Conservation (phyloP, 2,329 filamentous ascomycete genomes). For the Didymella arachidicola region DNA sequence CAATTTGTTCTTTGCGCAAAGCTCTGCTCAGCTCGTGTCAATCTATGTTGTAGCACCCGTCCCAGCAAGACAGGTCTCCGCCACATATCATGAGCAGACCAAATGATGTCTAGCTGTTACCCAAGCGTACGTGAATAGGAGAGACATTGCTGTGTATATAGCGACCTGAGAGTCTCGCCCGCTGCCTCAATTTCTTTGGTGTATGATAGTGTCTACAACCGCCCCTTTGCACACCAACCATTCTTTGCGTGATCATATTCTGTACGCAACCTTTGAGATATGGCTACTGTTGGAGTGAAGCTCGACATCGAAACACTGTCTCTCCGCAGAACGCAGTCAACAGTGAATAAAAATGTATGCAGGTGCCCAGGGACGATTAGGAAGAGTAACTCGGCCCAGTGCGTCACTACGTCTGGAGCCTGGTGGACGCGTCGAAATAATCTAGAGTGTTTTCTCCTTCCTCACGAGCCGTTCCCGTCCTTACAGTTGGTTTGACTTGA, state of each 20-base stretch:
- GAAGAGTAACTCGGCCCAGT: not conserved
- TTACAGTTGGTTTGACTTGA: not conserved
- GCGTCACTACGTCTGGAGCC: not conserved
- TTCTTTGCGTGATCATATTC: not conserved
- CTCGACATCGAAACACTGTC: not conserved
- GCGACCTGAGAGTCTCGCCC: not conserved
- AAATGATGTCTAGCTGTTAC: not conserved
- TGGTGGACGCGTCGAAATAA: not conserved
- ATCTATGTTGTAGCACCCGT: not conserved
- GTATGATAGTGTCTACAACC: not conserved
- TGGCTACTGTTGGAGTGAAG: not conserved
- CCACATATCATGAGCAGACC: not conserved
- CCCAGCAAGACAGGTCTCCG: not conserved
- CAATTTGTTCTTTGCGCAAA: not conserved
- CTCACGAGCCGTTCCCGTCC: not conserved
- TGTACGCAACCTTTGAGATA: not conserved
- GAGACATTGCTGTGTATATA: not conserved
- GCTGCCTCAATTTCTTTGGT: not conserved
- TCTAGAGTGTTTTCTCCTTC: not conserved
- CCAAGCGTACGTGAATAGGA: not conserved
- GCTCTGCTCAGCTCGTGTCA: not conserved
- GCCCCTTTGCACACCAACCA: not conserved
- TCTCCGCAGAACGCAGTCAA: not conserved
- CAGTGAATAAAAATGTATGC: too few relatives aligned
- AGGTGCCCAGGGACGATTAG: not conserved